Percentiles rank a stretch among this genome's conserved stretches.
phyloP scores from a whole-genome alignment of 2,329 filamentous ascomycete species.

The Aspergillus jensenii region DNA sequence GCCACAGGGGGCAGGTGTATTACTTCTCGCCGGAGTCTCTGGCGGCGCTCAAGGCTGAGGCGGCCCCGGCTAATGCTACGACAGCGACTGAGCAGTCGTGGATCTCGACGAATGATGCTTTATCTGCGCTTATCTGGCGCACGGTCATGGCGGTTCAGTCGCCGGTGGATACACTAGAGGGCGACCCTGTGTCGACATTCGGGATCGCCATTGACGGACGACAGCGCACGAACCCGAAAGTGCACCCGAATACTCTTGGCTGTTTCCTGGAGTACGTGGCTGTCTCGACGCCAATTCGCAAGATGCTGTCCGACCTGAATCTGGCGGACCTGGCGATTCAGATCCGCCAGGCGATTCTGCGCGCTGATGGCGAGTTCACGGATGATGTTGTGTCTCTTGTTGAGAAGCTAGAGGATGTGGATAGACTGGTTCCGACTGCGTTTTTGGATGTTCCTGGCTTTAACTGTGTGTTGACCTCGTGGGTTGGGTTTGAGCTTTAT shows the following conservation, averaged over 20 bases:
- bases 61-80: slow-evolving; percentile 28
- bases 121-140: slow-evolving; percentile 41
- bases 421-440: slow-evolving; percentile 32
- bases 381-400: slow-evolving; percentile 30
- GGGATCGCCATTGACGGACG: slow-evolving; percentile 42
- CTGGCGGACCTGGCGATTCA: slow-evolving; percentile 36
- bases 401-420: slow-evolving; percentile 33
- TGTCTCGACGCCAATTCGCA: slow-evolving; percentile 20
- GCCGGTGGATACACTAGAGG: slow-evolving; percentile 31
- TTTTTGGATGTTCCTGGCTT: slow-evolving; percentile 38
- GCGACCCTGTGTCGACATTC: slow-evolving; percentile 35
- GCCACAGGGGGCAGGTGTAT: slow-evolving; percentile 34
- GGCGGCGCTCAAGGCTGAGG: slow-evolving; percentile 30
- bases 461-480: slow-evolving; percentile 36
- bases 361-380: slow-evolving; percentile 31
- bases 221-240: slow-evolving; percentile 32
- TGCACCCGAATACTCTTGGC: slow-evolving; percentile 39
- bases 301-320: slow-evolving; percentile 29
- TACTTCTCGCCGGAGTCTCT: slow-evolving; percentile 33
- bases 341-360: slow-evolving; percentile 34
- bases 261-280: slow-evolving; percentile 42
- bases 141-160: slow-evolving; percentile 26
- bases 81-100: slow-evolving; percentile 24
- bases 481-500: slow-evolving; percentile 35
- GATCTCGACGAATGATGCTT: slow-evolving; percentile 37